Percentiles rank a stretch among this genome's conserved stretches.
Evolutionary conservation across 1,139 yeast genomes (phyloP).

Genomic region (Williopsis jadinii): DNA sequence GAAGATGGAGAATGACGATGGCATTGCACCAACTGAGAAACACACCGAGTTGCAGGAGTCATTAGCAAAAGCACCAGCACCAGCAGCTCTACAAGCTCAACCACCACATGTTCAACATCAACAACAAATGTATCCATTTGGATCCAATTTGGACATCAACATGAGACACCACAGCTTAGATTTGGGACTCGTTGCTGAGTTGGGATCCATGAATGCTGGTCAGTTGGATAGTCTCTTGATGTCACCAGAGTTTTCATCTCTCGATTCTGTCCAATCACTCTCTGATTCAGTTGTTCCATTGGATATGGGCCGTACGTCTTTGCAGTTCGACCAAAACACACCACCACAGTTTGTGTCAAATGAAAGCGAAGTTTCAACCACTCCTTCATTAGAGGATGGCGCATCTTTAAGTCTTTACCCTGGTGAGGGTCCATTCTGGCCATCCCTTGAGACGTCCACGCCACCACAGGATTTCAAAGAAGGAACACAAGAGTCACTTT

Average conservation of each 20-base stretch:
- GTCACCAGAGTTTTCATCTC: slow-evolving; percentile 11
- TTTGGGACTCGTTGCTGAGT: slow-evolving; percentile 8
- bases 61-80: neutral
- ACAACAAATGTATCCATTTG: slow-evolving; percentile 5
- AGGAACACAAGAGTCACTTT: neutral
- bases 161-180: slow-evolving; percentile 21
- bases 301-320: neutral
- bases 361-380: neutral
- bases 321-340: neutral
- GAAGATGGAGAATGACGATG: slow-evolving; percentile 2
- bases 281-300: neutral
- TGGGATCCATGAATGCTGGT: slow-evolving; percentile 3
- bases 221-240: slow-evolving; percentile 6
- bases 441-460: slow-evolving; percentile 13
- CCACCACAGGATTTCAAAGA: slow-evolving; percentile 8
- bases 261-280: neutral
- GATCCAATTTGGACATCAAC: slow-evolving; percentile 17
- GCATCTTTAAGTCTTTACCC: slow-evolving; percentile 6
- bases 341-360: slow-evolving; percentile 4
- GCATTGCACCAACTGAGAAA: slow-evolving; percentile 5
- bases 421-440: slow-evolving; percentile 16
- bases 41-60: neutral
- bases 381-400: slow-evolving; percentile 1
- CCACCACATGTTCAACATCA: neutral
- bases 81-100: neutral